Percentiles rank a stretch among this genome's conserved stretches.
Evolutionary conservation across 2,329 filamentous ascomycete species (phyloP).

Genomic region (Cladosporium sp.): DNA sequence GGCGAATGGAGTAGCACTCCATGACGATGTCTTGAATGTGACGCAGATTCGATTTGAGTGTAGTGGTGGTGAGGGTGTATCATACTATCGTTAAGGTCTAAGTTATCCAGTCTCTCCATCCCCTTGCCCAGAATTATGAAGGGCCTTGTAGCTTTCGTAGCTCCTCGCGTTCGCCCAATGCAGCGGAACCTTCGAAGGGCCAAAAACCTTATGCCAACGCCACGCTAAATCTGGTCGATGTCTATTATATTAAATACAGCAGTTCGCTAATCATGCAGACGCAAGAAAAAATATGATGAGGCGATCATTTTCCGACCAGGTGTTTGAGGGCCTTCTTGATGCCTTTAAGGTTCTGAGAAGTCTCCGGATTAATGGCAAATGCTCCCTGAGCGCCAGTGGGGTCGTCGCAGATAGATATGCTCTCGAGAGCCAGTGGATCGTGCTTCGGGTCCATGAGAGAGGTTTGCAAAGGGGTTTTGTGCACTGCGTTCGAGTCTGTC

Average conservation of each 20-base stretch:
- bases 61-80: not conserved
- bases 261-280: not conserved
- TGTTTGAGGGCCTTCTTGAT: slow-evolving; percentile 16
- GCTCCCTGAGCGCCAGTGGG: slow-evolving; percentile 43
- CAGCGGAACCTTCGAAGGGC: not conserved
- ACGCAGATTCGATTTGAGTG: not conserved
- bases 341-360: slow-evolving; percentile 7
- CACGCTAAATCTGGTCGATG: not conserved
- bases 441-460: slow-evolving; percentile 50
- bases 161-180: slow-evolving; percentile 2
- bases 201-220: slow-evolving; percentile 7
- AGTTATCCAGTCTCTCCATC: not conserved
- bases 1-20: not conserved
- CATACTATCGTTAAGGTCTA: not conserved
- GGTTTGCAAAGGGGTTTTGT: slow-evolving; percentile 39
- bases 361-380: slow-evolving; percentile 40
- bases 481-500: slow-evolving; percentile 62
- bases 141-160: not conserved
- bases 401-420: slow-evolving; percentile 46
- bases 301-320: slow-evolving; percentile 10
- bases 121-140: not conserved
- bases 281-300: not conserved
- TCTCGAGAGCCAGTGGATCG: slow-evolving; percentile 57
- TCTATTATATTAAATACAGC: not conserved
- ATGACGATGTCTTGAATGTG: not conserved